phyloP scores from a whole-genome alignment of 768 basidiomycete species.

The Trametes villosa region DNA sequence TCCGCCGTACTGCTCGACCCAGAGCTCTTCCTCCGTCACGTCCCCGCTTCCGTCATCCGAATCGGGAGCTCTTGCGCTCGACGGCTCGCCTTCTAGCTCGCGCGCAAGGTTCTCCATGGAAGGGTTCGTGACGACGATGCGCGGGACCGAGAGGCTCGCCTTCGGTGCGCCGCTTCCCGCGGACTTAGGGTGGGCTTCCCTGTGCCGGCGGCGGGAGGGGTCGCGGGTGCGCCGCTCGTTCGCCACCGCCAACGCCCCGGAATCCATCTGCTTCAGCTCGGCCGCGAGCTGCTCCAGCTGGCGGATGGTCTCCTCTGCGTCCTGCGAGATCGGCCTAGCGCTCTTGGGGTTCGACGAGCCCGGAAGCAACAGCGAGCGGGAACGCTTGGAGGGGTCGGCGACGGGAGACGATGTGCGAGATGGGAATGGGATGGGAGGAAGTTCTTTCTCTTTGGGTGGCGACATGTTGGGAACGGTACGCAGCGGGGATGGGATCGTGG shows the following conservation, averaged over 20 bases:
- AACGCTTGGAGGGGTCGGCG: neutral
- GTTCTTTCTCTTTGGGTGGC: constrained; percentile 14
- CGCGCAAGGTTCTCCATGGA: constrained; percentile 11
- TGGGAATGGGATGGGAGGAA: constrained; percentile 20
- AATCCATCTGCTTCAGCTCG: constrained; percentile 14
- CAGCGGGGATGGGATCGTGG: neutral
- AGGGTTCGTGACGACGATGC: constrained; percentile 17
- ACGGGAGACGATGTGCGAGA: neutral
- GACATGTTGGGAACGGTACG: neutral
- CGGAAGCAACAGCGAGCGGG: neutral
- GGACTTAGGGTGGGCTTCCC: neutral
- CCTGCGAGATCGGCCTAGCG: constrained; percentile 9
- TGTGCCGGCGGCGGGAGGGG: neutral
- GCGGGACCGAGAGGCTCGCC: constrained; percentile 11
- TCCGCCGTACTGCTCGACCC: constrained; percentile 20
- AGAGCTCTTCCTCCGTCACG: constrained; percentile 16
- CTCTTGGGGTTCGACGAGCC: neutral
- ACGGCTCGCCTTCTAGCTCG: neutral
- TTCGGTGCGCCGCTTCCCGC: neutral
- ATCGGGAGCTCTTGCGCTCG: neutral
- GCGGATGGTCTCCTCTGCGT: constrained; percentile 21
- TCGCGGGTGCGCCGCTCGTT: neutral
- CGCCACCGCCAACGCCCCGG: neutral
- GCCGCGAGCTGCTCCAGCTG: constrained; percentile 27
- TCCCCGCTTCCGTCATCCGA: constrained; percentile 5